Percentiles rank a stretch among this genome's conserved stretches.
Evolutionary conservation across 148 eudicot genomes (phyloP).

Genomic region (Salicornia ramosissima): DNA sequence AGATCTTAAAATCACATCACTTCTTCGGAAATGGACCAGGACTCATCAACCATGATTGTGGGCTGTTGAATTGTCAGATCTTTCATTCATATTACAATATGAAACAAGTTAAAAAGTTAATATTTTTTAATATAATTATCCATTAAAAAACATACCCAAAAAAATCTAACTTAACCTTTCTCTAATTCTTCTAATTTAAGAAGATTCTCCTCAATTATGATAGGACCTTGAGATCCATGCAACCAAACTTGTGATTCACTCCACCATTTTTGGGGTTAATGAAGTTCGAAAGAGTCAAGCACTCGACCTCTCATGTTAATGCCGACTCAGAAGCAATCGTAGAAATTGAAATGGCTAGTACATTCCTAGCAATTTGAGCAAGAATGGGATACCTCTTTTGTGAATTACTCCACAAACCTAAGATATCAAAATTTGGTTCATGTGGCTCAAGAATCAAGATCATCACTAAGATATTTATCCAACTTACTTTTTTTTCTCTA

Average conservation of each 20-base stretch:
- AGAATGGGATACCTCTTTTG: background rate
- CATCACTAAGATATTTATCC: conserved; percentile 10
- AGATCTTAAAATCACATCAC: too few species aligned
- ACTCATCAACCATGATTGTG: too few species aligned
- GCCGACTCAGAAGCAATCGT: background rate
- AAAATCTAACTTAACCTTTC: background rate
- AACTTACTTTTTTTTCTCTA: background rate
- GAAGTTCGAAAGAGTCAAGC: background rate
- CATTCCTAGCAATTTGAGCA: background rate
- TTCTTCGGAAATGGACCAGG: too few species aligned
- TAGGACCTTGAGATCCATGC: background rate
- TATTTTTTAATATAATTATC: too few species aligned
- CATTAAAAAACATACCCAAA: background rate
- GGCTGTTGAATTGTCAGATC: too few species aligned
- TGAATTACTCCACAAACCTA: background rate
- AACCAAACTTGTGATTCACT: conserved; percentile 11
- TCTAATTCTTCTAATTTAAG: background rate
- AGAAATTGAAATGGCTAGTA: too few species aligned
- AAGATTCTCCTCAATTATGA: too few species aligned
- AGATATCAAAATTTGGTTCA: conserved; percentile 1
- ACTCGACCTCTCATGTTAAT: background rate
- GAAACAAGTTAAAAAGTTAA: too few species aligned
- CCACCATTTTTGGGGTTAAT: conserved; percentile 5
- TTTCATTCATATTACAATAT: too few species aligned
- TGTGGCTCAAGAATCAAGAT: background rate